Evolutionary conservation across 345 rosid genomes (phyloP).

Genomic region (Rhodomyrtus tomentosa): DNA sequence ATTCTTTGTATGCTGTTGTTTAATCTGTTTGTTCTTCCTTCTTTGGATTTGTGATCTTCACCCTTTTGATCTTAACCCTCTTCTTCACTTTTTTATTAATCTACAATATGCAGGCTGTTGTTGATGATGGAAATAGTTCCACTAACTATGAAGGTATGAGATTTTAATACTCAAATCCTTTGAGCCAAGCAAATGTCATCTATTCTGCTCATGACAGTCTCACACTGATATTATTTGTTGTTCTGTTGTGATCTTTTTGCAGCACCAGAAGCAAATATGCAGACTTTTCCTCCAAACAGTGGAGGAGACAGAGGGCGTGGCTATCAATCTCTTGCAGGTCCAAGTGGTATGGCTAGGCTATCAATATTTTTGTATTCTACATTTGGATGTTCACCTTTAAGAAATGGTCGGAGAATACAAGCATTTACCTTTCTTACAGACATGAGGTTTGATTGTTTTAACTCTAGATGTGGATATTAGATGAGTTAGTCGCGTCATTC

Average conservation of each 20-base stretch:
- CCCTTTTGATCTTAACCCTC: background rate
- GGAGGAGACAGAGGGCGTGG: conserved; percentile 40
- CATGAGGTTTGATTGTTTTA: background rate
- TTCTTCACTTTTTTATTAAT: background rate
- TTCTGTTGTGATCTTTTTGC: conserved; percentile 12
- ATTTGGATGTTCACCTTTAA: background rate
- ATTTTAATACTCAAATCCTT: background rate
- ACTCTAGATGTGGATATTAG: background rate
- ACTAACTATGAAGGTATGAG: conserved; percentile 39
- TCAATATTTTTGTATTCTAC: background rate
- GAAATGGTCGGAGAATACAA: background rate
- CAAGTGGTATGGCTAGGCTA: conserved; percentile 35
- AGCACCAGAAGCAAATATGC: conserved; percentile 70
- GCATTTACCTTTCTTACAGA: background rate
- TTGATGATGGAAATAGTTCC: conserved; percentile 34
- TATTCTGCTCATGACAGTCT: background rate
- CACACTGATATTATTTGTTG: background rate
- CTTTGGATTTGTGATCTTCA: background rate
- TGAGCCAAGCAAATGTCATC: background rate
- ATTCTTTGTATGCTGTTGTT: background rate
- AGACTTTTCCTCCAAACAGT: conserved; percentile 49
- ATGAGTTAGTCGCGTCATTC: background rate
- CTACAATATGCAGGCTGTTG: conserved; percentile 39
- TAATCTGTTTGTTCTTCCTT: background rate
- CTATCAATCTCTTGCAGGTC: conserved; percentile 61